A percentile compares a stretch with the other conserved stretches of the same genome.
Evolutionary conservation across 169 alveolate genomes (phyloP).

Genomic region (Fabrea salina): DNA sequence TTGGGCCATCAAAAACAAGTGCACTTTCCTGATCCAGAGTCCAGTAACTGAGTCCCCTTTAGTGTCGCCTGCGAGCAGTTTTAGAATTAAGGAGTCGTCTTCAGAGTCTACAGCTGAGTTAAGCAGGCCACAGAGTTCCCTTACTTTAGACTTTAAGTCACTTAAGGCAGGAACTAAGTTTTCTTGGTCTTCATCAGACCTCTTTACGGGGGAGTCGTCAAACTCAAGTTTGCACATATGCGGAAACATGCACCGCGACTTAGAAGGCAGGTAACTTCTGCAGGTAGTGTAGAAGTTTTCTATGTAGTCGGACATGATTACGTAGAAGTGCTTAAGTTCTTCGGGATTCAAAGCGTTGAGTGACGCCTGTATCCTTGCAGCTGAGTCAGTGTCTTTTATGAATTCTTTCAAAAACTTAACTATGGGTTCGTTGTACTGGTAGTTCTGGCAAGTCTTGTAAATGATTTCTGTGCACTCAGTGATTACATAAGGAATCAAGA

Average conservation of each 20-base stretch:
- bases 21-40: background rate
- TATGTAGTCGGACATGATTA: background rate
- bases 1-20: background rate
- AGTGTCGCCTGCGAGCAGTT: background rate
- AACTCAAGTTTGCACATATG: too few species aligned
- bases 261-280: background rate
- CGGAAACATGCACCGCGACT: too few species aligned
- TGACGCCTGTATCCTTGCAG: background rate
- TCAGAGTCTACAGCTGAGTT: too few species aligned
- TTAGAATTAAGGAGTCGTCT: too few species aligned
- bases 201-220: too few species aligned
- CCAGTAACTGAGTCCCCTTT: background rate
- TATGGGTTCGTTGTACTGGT: background rate
- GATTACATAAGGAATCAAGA: background rate
- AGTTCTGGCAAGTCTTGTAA: too few species aligned
- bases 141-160: too few species aligned
- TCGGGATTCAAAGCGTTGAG: background rate
- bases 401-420: background rate
- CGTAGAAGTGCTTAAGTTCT: slow-evolving; percentile 7
- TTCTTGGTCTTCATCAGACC: too few species aligned
- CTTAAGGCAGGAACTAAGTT: too few species aligned
- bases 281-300: background rate
- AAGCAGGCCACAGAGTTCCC: too few species aligned
- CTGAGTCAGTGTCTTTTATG: background rate
- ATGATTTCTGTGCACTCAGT: background rate